A percentile compares a stretch with the other conserved stretches of the same genome.
Evolutionary conservation across 192 early-diverging fungal species (phyloP).

Genomic region (Pilobolus umbonatus): DNA sequence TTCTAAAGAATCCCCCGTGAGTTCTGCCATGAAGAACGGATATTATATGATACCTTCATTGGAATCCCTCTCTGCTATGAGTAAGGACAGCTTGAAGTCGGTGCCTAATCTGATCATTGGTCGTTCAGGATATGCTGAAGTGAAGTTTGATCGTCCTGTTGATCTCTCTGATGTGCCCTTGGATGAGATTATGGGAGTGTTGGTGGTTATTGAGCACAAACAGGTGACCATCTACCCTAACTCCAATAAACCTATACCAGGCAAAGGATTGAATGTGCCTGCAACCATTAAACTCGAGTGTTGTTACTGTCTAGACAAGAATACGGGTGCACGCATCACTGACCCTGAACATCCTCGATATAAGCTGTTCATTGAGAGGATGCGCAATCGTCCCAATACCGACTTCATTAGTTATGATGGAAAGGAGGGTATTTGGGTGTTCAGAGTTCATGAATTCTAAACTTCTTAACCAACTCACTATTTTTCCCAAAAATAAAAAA

Average conservation of each 20-base stretch:
- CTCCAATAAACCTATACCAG: slow-evolving; percentile 69
- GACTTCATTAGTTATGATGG: slow-evolving; percentile 72
- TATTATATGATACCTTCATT: slow-evolving; percentile 80
- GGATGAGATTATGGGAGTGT: slow-evolving; percentile 65
- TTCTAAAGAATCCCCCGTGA: background rate
- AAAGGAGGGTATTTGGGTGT: slow-evolving; percentile 82
- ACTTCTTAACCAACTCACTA: background rate
- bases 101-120: slow-evolving; percentile 77
- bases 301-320: slow-evolving; percentile 85
- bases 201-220: slow-evolving; percentile 71
- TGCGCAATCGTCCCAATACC: slow-evolving; percentile 71
- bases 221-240: slow-evolving; percentile 80
- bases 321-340: slow-evolving; percentile 58
- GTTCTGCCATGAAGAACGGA: slow-evolving; percentile 33
- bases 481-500: slow-evolving; percentile 3
- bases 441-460: slow-evolving; percentile 82
- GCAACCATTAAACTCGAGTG: slow-evolving; percentile 71
- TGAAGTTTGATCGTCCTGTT: slow-evolving; percentile 76
- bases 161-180: slow-evolving; percentile 66
- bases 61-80: slow-evolving; percentile 64
- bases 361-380: slow-evolving; percentile 60
- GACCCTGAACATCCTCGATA: slow-evolving; percentile 66
- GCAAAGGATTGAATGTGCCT: slow-evolving; percentile 84
- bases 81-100: slow-evolving; percentile 57
- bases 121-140: slow-evolving; percentile 61